phyloP scores from a whole-genome alignment of 2,329 filamentous ascomycete genomes.

The Chalaropsis ovoidea region DNA sequence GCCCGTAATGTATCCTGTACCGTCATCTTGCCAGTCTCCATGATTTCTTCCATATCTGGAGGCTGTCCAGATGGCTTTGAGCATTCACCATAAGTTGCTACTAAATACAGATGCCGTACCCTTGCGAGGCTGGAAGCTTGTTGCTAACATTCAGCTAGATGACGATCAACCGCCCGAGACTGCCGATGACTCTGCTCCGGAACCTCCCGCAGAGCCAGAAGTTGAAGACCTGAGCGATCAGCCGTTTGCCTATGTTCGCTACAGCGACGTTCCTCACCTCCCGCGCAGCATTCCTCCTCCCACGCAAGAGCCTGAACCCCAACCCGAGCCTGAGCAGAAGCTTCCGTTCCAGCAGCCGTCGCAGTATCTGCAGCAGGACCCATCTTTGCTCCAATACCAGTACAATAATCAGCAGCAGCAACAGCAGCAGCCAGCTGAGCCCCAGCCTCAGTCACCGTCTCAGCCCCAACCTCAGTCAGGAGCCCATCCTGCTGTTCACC shows the following conservation, averaged over 20 bases:
- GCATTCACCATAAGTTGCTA: conserved; percentile 7
- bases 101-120: neutral
- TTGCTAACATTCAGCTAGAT: conserved; percentile 8
- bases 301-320: neutral
- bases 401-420: neutral
- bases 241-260: conserved; percentile 11
- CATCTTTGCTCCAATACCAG: neutral
- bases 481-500: neutral
- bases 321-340: neutral
- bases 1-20: conserved; percentile 10
- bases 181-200: neutral
- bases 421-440: neutral
- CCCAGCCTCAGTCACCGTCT: neutral
- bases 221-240: neutral
- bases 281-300: neutral
- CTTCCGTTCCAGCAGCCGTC: neutral
- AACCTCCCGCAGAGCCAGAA: conserved; percentile 2
- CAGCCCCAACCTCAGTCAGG: neutral
- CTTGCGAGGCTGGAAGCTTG: neutral
- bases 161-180: neutral
- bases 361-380: neutral
- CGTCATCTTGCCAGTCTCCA: neutral
- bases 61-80: neutral
- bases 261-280: neutral
- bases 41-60: conserved; percentile 11